Evolutionary conservation across 2,329 filamentous ascomycete genomes (phyloP).

Genomic region (Xylaria sp.): DNA sequence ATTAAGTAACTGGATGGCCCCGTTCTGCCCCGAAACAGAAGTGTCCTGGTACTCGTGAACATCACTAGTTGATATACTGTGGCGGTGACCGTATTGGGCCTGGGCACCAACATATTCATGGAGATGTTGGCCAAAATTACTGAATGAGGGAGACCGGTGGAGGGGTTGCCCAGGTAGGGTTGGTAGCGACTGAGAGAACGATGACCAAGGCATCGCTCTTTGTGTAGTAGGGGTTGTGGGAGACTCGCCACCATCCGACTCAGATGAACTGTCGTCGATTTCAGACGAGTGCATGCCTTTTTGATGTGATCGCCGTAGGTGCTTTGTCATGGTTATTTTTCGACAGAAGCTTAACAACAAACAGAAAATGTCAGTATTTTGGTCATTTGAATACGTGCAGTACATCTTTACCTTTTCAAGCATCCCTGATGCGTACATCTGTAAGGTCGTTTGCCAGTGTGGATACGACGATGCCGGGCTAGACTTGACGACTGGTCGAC

Average conservation of each 20-base stretch:
- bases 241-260: constrained; percentile 67
- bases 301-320: constrained; percentile 70
- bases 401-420: constrained; percentile 62
- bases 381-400: constrained; percentile 35
- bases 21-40: constrained; percentile 56
- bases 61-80: constrained; percentile 57
- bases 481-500: constrained; percentile 68
- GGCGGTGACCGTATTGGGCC: constrained; percentile 58
- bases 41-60: constrained; percentile 57
- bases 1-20: constrained; percentile 59
- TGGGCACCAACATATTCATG: constrained; percentile 55
- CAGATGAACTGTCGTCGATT: constrained; percentile 64
- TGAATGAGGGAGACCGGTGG: constrained; percentile 65
- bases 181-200: constrained; percentile 53
- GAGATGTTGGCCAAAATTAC: constrained; percentile 64
- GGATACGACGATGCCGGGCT: constrained; percentile 71
- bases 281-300: constrained; percentile 67
- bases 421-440: constrained; percentile 70
- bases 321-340: constrained; percentile 77
- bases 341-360: constrained; percentile 68
- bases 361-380: constrained; percentile 21
- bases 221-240: constrained; percentile 68
- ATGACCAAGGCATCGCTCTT: constrained; percentile 62
- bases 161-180: constrained; percentile 53
- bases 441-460: constrained; percentile 74